Base-by-base conservation (phyloP, 805 yeast genomes). In the Saccharomyces paradoxus region DNA sequence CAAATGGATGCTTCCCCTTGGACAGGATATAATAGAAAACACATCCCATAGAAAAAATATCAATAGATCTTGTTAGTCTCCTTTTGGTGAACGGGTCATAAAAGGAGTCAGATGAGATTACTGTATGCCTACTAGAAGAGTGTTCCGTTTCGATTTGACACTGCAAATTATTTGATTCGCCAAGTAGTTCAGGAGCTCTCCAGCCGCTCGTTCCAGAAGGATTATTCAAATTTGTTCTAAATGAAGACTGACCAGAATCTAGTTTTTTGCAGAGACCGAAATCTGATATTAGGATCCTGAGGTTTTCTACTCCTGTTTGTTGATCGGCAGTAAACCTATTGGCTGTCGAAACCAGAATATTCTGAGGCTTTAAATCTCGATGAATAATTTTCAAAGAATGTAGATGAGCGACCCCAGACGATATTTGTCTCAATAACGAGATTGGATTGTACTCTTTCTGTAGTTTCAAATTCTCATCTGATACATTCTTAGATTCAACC, bases 191-290 rank as follows among this genome's bases (percentile, higher is more conserved):
- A 0, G 99, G 99, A 0, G 99, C 98, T 62, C 97, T 80, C 99
- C 99, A 94, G 2, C 99, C 99, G 3, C 94, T 81, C 0, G 99
- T 94, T 1, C 99, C 99, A 0, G 97, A 96, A 21, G 96, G 95
- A 63, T 89, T 84, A 0, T 94, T 85, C 14, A 59, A 55, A 0
- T 96, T 92, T 0, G 97, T 96, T 58, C 92, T 79, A 69, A 92
- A 92, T 1, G 96, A 88, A 1, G 96, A 87, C 69, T 94, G 97
- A 62, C 90, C 98, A 14, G 84, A 81, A 58, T 94, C 99, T 51
- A 94, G 73, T 65, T 87, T 87, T 66, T 92, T 91, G 68, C 99
- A 94, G 8, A 94, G 78, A 0, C 99, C 99, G 73, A 94, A 94
- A 70, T 94, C 99, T 0, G 97, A 90, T 28, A 94, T 91, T 50